These are phyloP conservation scores for Lachnum nothofagi DNA, from an alignment of 2,329 filamentous ascomycete species.

Conservation along the genomic window DNA sequence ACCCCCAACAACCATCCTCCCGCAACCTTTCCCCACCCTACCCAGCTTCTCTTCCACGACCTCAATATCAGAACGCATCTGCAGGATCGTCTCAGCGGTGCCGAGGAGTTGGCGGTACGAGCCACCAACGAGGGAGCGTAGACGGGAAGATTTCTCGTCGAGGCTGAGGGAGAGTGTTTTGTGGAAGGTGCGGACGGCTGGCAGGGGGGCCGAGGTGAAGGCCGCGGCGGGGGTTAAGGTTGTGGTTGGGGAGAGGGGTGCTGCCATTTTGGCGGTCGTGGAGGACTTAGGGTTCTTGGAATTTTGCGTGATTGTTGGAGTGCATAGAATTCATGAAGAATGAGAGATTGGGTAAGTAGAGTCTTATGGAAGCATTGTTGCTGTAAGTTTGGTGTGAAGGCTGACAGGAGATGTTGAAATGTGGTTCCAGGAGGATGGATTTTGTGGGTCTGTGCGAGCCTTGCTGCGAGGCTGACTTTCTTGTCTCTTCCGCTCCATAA, in stretches of 20 bases:
- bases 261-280: slow-evolving; percentile 15
- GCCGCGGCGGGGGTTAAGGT: slow-evolving; percentile 35
- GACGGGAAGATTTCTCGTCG: slow-evolving; percentile 57
- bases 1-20: slow-evolving; percentile 61
- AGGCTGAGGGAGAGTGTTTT: slow-evolving; percentile 53
- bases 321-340: not conserved
- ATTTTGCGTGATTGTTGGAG: not conserved
- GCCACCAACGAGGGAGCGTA: slow-evolving; percentile 59
- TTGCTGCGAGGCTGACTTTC: not conserved
- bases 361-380: not conserved
- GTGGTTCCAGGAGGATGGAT: not conserved
- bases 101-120: slow-evolving; percentile 85
- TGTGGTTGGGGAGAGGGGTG: slow-evolving; percentile 49
- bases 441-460: not conserved
- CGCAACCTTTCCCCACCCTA: slow-evolving; percentile 71
- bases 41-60: slow-evolving; percentile 66
- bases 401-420: not conserved
- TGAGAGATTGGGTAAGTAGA: not conserved
- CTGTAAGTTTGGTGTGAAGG: not conserved
- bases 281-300: not conserved
- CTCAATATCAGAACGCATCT: slow-evolving; percentile 77
- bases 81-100: slow-evolving; percentile 88
- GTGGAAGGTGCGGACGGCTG: slow-evolving; percentile 60
- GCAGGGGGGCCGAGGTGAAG: slow-evolving; percentile 47
- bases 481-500: not conserved